These are phyloP conservation scores for Pulveroboletus sp. DNA, from an alignment of 768 basidiomycete species.

Conservation along the genomic window DNA sequence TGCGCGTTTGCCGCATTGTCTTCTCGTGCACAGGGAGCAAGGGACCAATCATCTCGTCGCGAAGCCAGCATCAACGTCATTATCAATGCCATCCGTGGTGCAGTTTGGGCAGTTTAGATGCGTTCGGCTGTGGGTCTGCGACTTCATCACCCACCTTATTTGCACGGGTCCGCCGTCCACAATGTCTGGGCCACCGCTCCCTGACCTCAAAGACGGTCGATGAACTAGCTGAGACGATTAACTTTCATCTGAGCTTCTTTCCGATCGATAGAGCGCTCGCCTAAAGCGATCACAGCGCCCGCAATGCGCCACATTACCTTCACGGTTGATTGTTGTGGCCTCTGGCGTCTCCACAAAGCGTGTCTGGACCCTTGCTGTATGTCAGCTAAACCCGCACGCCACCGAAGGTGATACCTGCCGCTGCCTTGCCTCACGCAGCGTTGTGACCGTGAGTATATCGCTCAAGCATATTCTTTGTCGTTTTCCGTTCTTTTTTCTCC, in stretches of 20 bases:
- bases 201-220: background rate
- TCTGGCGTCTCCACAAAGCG: slow-evolving; percentile 22
- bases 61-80: slow-evolving; percentile 21
- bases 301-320: slow-evolving; percentile 11
- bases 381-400: slow-evolving; percentile 10
- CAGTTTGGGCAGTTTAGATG: slow-evolving; percentile 1
- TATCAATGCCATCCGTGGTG: slow-evolving; percentile 3
- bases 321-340: slow-evolving; percentile 23
- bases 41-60: slow-evolving; percentile 12
- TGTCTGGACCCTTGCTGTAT: slow-evolving; percentile 26
- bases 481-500: background rate
- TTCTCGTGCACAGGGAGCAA: slow-evolving; percentile 10
- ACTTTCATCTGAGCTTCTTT: slow-evolving; percentile 6
- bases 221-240: slow-evolving; percentile 1
- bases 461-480: background rate
- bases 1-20: slow-evolving; percentile 25
- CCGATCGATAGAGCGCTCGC: slow-evolving; percentile 7
- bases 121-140: background rate
- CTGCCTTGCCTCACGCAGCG: background rate
- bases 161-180: background rate
- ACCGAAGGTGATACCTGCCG: slow-evolving; percentile 4
- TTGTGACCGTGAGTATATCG: slow-evolving; percentile 1
- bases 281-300: slow-evolving; percentile 6
- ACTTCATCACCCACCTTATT: background rate
- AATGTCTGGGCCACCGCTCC: background rate